Conservation (phyloP, 129 eudicot species). For the Sambucus nigra region DNA sequence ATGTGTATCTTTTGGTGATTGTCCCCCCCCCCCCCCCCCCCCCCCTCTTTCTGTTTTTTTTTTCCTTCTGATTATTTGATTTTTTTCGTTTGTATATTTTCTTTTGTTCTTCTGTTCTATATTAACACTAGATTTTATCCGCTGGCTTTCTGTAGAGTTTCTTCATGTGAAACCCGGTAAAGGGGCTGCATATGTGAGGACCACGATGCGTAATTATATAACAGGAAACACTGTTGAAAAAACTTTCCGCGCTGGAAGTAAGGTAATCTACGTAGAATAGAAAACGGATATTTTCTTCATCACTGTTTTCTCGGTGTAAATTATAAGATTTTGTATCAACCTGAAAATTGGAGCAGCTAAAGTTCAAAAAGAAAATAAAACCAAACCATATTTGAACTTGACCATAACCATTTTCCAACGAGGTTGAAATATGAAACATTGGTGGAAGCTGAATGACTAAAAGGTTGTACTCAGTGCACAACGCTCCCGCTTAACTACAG, state of each 20-base stretch:
- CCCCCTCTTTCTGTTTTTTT: not conserved
- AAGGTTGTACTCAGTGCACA: too few species aligned
- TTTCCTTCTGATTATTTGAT: not conserved
- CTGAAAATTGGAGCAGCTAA: too few species aligned
- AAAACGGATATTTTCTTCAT: not conserved
- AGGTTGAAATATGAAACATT: too few species aligned
- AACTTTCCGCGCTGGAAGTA: constrained; percentile 93
- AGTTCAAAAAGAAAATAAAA: too few species aligned
- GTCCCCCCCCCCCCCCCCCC: too few species aligned
- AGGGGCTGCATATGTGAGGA: constrained; percentile 96
- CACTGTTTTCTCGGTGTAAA: too few species aligned
- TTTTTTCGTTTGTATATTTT: not conserved
- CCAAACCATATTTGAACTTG: too few species aligned
- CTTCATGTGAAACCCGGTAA: constrained; percentile 98
- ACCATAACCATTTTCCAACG: too few species aligned
- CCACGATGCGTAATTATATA: constrained; percentile 63
- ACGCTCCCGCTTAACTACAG: too few species aligned
- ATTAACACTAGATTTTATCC: not conserved
- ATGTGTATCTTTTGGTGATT: not conserved
- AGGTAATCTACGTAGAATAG: constrained; percentile 22
- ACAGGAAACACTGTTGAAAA: constrained; percentile 91
- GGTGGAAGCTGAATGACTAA: too few species aligned
- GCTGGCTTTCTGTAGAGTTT: constrained; percentile 40
- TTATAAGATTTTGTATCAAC: too few species aligned
- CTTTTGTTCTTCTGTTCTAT: not conserved